phyloP scores from a whole-genome alignment of 1,284 basidiomycete species.

The Boletus albobrunnescens region DNA sequence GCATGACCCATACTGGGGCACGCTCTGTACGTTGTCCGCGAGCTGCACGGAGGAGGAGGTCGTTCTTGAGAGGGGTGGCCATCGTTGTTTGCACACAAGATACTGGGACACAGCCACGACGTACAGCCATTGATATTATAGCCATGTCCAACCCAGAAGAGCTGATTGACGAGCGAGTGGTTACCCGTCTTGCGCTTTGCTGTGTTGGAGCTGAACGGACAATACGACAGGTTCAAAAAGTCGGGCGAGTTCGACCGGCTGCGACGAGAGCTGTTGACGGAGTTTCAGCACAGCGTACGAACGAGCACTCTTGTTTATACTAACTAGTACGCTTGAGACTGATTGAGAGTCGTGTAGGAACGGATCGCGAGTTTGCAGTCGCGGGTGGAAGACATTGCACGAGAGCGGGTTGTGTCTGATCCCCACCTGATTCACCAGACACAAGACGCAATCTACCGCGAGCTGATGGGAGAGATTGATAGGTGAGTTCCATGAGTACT shows the following conservation, averaged over 20 bases:
- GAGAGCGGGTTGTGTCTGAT: constrained; percentile 51
- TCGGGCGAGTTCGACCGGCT: constrained; percentile 76
- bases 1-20: constrained; percentile 99
- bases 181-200: neutral
- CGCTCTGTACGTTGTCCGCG: constrained; percentile 83
- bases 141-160: constrained; percentile 52
- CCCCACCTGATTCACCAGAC: constrained; percentile 51
- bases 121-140: no score
- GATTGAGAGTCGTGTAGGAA: constrained; percentile 39
- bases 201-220: constrained; percentile 2
- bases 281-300: constrained; percentile 55
- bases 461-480: constrained; percentile 68
- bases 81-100: constrained; percentile 22
- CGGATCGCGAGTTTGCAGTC: constrained; percentile 48
- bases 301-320: no score
- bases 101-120: constrained; percentile 21
- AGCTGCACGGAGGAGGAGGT: constrained; percentile 87
- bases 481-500: no score
- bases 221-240: constrained; percentile 74
- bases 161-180: constrained; percentile 56
- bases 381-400: constrained; percentile 58
- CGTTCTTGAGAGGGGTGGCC: constrained; percentile 73
- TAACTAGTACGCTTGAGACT: neutral
- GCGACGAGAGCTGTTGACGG: constrained; percentile 57
- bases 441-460: constrained; percentile 51